These are phyloP conservation scores for Entoloma clypeatum DNA, from an alignment of 1,284 basidiomycete genomes.

Conservation along the genomic window DNA sequence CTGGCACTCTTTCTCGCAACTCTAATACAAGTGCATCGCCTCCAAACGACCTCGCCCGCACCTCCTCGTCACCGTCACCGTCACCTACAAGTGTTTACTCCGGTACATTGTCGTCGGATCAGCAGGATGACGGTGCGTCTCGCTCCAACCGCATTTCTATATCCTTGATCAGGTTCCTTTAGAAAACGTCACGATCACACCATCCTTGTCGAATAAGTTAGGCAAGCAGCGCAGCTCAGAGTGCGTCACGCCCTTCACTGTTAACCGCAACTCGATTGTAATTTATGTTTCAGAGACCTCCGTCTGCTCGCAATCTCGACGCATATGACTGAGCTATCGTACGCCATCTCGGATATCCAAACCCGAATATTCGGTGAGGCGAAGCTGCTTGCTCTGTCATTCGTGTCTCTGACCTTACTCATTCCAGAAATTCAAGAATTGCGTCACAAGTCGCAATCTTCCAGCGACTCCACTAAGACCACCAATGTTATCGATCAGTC, in stretches of 20 bases:
- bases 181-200: conserved; percentile 71
- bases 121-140: conserved; percentile 54
- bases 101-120: conserved; percentile 49
- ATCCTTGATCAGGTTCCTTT: conserved; percentile 13
- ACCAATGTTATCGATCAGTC: conserved; percentile 76
- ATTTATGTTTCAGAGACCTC: conserved; percentile 49
- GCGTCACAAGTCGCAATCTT: conserved; percentile 70
- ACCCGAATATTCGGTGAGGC: conserved; percentile 78
- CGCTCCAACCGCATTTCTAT: background rate
- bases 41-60: conserved; percentile 30
- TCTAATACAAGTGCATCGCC: conserved; percentile 38
- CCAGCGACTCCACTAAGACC: conserved; percentile 52
- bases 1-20: conserved; percentile 37
- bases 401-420: conserved; percentile 8
- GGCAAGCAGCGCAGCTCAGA: conserved; percentile 57
- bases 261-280: conserved; percentile 11
- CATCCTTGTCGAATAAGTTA: conserved; percentile 38
- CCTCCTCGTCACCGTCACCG: conserved; percentile 42
- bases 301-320: conserved; percentile 74
- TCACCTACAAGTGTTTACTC: conserved; percentile 37
- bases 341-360: conserved; percentile 79
- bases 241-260: conserved; percentile 34
- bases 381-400: conserved; percentile 8
- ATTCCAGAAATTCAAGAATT: conserved; percentile 77
- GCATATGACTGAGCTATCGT: conserved; percentile 78